phyloP scores from a whole-genome alignment of 2,329 filamentous ascomycete genomes.

The Fusarium bactridioides region DNA sequence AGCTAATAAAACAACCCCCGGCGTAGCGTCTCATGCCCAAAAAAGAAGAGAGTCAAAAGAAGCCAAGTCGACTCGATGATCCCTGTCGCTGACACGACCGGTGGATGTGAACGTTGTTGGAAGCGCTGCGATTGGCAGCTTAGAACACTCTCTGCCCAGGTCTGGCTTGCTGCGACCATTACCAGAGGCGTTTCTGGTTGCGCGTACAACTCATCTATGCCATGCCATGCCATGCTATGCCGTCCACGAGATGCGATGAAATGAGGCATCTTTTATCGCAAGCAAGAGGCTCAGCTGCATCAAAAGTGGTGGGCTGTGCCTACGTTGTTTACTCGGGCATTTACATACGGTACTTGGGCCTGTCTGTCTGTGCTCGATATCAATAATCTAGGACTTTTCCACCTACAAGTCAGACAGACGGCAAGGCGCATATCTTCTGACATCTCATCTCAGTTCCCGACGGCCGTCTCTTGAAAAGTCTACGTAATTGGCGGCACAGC shows the following conservation, averaged over 20 bases:
- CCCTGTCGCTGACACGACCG: slow-evolving; percentile 33
- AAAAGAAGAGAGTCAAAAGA: slow-evolving; percentile 12
- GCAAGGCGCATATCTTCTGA: slow-evolving; percentile 25
- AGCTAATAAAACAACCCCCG: slow-evolving; percentile 32
- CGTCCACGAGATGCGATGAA: slow-evolving; percentile 30
- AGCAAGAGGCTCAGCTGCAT: slow-evolving; percentile 27
- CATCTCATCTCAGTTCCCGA: slow-evolving; percentile 8
- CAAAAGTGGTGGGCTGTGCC: slow-evolving; percentile 16
- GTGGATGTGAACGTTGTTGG: slow-evolving; percentile 18
- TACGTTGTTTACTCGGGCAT: not conserved
- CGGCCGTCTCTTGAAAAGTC: slow-evolving; percentile 1
- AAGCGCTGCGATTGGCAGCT: slow-evolving; percentile 22
- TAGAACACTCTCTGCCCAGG: not conserved
- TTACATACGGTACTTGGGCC: not conserved
- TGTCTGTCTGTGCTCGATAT: not conserved
- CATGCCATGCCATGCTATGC: not conserved
- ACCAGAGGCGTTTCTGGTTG: slow-evolving; percentile 20
- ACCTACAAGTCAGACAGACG: slow-evolving; percentile 8
- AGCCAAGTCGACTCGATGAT: slow-evolving; percentile 10
- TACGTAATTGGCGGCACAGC: slow-evolving; percentile 33
- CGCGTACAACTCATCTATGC: slow-evolving; percentile 17
- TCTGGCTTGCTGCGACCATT: slow-evolving; percentile 35
- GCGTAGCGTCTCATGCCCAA: slow-evolving; percentile 29
- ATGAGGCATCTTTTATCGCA: slow-evolving; percentile 8
- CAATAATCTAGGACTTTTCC: slow-evolving; percentile 10